Evolutionary conservation across 1,139 yeast genomes (phyloP).

Genomic region (Pichia sp.): DNA sequence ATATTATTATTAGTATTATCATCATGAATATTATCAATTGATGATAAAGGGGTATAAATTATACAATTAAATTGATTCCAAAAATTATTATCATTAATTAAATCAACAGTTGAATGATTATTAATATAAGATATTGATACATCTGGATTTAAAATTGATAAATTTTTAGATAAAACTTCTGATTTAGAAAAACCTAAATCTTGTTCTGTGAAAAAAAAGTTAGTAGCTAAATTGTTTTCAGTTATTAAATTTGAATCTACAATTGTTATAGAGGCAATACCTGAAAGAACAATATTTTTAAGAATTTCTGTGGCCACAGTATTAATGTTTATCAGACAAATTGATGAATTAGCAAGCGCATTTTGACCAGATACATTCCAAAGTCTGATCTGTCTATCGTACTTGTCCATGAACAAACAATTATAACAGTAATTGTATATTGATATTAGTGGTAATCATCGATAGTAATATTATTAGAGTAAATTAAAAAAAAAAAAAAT

Average conservation of each 20-base stretch:
- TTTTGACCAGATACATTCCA: conserved; percentile 82
- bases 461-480: no score
- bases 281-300: conserved; percentile 78
- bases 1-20: no score
- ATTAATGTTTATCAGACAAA: conserved; percentile 58
- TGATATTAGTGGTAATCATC: no score
- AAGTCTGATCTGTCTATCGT: conserved; percentile 82
- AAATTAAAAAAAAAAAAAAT: no score
- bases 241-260: conserved; percentile 42
- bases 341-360: conserved; percentile 49
- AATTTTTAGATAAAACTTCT: conserved; percentile 33
- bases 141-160: conserved; percentile 58
- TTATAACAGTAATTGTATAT: no score
- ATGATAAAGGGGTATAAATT: conserved; percentile 34
- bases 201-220: conserved; percentile 52
- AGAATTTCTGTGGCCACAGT: conserved; percentile 61
- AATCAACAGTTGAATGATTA: conserved; percentile 1
- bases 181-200: conserved; percentile 44
- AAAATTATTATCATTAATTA: conserved; percentile 22
- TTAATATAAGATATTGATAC: conserved; percentile 38
- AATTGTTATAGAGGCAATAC: conserved; percentile 63
- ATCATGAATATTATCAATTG: not conserved
- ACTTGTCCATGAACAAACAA: conserved; percentile 29
- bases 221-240: conserved; percentile 43
- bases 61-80: conserved; percentile 55